Evolutionary conservation across 1,139 yeast genomes (phyloP), one percentile per base, ranked within the genome.

Genomic region (Debaryomyces psychrophilus): DNA sequence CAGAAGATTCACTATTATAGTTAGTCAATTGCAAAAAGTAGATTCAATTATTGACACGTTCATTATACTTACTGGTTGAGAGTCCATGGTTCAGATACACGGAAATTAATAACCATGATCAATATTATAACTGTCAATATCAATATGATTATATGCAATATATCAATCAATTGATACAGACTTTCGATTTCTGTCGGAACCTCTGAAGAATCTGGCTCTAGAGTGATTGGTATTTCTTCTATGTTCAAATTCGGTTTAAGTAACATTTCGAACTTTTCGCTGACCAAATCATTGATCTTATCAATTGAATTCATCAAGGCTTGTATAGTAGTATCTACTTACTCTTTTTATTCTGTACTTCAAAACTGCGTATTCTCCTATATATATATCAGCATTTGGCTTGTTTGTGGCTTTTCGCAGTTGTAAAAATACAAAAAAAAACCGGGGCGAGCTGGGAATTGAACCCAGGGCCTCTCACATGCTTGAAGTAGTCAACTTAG

Each of bases 401-500:
- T 39, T 25, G 20, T 15, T 38, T 37, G n/a, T 22, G 41, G 44
- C 27, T 15, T 29, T n/a, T 18, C 31, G 31, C 22, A 20, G 20
- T 18, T 23, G 4, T 15, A n/a, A 18, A 11, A 28, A 40, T 11
- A 35, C 29, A 50, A 38, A 49, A 45, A 51, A 53, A 33, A 41
- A 49, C 12, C 12, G 60, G 60, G 60, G 59, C 56, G 56, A 52
- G 56, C 60, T 52, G 59, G 60, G 59, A 56, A 56, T 56, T 54
- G 60, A 56, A 56, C 60, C 60, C 60, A 51, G 58, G 60, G 54
- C 59, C 60, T 56, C 60, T 51, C 56, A 51, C 55, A 51, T 50
- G 39, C 44, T 56, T 53, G 57, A 38, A 29, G 44, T 37, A 34
- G 34, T 49, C 50, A 43, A 36, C 20, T 37, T 44, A 50, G 51